Evolutionary conservation across 2,329 filamentous ascomycete genomes (phyloP), one percentile per base, ranked within the genome.

Genomic region (Raffaelea ambrosiae): DNA sequence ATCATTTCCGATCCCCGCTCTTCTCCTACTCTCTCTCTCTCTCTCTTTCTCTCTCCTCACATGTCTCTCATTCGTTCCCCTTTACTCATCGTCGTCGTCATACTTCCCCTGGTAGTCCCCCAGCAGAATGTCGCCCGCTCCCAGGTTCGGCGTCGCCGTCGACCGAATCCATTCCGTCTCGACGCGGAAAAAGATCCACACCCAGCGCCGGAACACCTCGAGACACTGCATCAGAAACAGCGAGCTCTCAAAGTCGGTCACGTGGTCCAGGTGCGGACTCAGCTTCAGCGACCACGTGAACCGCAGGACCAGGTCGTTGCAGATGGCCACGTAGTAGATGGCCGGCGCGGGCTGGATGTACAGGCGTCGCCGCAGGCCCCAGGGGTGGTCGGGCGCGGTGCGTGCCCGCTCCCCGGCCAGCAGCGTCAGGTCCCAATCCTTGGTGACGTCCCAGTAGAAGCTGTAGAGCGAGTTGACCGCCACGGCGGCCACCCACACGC

Each of bases 371-470:
- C 93, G 82, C 40, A 98, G 72, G 2, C 87, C 93, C 62, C 79
- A 93, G 0, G 87, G 79, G 57, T 90, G 77, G 22, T 84, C 79
- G 2, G 75, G 74, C 11, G 76, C 73, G 54, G 73, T 72, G 53
- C 84, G 78, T 52, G 79, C 72, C 35, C 66, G 67, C 2, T 72
- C 63, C 3, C 84, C 79, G 14, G 23, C 48, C 60, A 97, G 86
- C 14, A 97, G 74, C 0, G 85, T 87, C 53, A 98, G 73, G 61
- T 97, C 93, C 93, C 93, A 98, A 71, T 98, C 93, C 69, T 90
- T 93, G 48, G 88, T 77, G 26, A 97, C 82, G 59, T 98, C 93
- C 93, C 93, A 98, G 73, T 93, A 98, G 70, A 97, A 97, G n/a
- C 86, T 89, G 68, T 95, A 98, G 40, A 86, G 72, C 14, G 88